Evolutionary conservation across 495 filamentous ascomycete species (phyloP), one percentile per base, ranked within the genome.

Genomic region (Sordaria brevicollis): DNA sequence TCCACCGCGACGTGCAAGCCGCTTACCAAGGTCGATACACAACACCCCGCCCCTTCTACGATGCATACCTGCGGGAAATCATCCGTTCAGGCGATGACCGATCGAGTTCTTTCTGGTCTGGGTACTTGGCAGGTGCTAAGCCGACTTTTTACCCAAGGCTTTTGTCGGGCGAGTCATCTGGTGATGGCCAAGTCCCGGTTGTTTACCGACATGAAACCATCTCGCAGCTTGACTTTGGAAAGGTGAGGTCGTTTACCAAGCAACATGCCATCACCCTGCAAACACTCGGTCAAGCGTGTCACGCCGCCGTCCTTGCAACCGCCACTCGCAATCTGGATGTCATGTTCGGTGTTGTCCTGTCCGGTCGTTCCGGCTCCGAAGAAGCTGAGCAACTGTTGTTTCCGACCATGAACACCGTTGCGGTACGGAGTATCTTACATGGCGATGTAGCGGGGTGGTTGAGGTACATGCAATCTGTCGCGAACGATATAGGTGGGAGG

Each of bases 391-490:
- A 84, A 19, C 75, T 91, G n/a, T 80, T 91, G 73, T 93, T 93
- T 72, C 91, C 91, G 8, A 88, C 89, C 5, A 93, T 93, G 90
- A 93, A 92, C 72, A 93, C 91, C 0, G 86, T 93, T 0, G 84
- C 87, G 0, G 79, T 92, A 1, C 81, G 91, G 13, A 80, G 83
- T 13, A 79, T 92, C 5, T 74, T 92, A 11, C 89, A 92, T 71
- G 91, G 91, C 21, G 83, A 79, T 0, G 77, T 84, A 4, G 70
- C 69, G 8, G 85, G 88, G 21, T 89, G 92, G 85, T 78, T 92
- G 36, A 77, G 76, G 31, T 89, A 91, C 74, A 84, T 90, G 76
- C 91, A 92, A 71, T 81, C 86, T 5, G 87, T 88, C 36, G 82
- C 83, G 72, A 82, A 83, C 15, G 78, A 74, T n/a, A 78, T 86